Base-by-base conservation (phyloP, 2,329 filamentous ascomycete species). In the Ceratocystis eucalypticola region DNA sequence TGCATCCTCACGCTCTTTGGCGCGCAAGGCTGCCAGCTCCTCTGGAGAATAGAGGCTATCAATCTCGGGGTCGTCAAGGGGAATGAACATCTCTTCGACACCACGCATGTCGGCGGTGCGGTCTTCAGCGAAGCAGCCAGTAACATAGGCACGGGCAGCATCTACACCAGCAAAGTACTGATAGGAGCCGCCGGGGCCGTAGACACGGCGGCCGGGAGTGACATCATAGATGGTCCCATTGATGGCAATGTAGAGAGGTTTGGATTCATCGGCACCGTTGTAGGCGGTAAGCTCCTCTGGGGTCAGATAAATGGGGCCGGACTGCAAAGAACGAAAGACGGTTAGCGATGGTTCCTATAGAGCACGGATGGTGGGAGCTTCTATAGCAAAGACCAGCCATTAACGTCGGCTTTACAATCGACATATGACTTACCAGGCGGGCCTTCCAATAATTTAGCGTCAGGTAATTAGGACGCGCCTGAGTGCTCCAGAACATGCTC, bases 191-290 rank as follows among this genome's bases (percentile, higher is more conserved):
- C 91, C 91, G 0, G 92, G 87, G 0, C 89, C 89, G 78, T 94
- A 94, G 76, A 88, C 79, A 75, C 82, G 75, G 71, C 83, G 80
- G 65, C 85, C 86, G 37, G 81, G 77, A n/a, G 84, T 83, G 50
- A 95, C 90, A 75, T 95, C 90, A 80, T 88, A 94, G 76, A 95
- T 89, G 67, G 85, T 89, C 72, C 88, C 87, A 78, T 94, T 93
- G 72, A 99, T 85, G 69, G 91, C 91, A 66, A 99, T 83, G 78
- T 96, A 96, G 74, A 97, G 84, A 5, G 94, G 94, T 68, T 88
- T 85, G 6, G 77, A 75, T 8, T 85, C 79, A 75, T 96, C 86
- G 67, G 78, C 82, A 77, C 94, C 95, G 77, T 96, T 87, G 80
- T 88, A 95, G 63, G 78, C 74, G 59, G 82, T 75, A 62, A 99